These are phyloP conservation scores for Haematococcus sp. DNA, from an alignment of 139 green algal species.

Conservation along the genomic window DNA sequence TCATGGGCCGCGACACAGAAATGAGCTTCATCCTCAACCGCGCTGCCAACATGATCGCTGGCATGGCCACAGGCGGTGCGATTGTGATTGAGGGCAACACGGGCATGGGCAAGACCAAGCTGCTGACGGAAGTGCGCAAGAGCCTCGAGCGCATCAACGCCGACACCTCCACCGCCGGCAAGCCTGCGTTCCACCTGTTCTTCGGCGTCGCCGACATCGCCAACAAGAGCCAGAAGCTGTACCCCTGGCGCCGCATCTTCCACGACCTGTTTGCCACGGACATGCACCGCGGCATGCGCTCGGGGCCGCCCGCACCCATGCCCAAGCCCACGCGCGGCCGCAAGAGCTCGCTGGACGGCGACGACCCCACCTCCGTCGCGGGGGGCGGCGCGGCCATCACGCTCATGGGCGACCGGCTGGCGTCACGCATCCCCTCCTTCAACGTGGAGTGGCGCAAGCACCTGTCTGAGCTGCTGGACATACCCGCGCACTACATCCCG, in stretches of 20 bases:
- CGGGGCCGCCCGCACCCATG: neutral
- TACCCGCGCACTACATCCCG: constrained; percentile 26
- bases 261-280: constrained; percentile 42
- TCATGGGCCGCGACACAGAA: constrained; percentile 39
- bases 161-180: constrained; percentile 15
- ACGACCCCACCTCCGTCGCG: too few species aligned
- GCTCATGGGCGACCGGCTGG: constrained; percentile 4
- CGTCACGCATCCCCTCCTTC: constrained; percentile 14
- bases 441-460: constrained; percentile 38
- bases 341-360: too few species aligned
- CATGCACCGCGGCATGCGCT: neutral
- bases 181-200: constrained; percentile 45
- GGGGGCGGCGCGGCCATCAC: too few species aligned
- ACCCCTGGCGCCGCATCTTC: constrained; percentile 61
- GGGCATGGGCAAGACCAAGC: constrained; percentile 65
- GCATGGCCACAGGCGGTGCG: constrained; percentile 38
- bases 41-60: constrained; percentile 39
- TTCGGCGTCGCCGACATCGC: constrained; percentile 46
- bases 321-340: neutral
- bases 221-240: constrained; percentile 58
- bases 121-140: constrained; percentile 65
- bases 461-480: constrained; percentile 39
- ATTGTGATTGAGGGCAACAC: constrained; percentile 69
- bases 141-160: constrained; percentile 44
- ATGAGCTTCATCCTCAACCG: constrained; percentile 37